Conservation (phyloP, 768 basidiomycete genomes). For the Crepidotus variabilis region DNA sequence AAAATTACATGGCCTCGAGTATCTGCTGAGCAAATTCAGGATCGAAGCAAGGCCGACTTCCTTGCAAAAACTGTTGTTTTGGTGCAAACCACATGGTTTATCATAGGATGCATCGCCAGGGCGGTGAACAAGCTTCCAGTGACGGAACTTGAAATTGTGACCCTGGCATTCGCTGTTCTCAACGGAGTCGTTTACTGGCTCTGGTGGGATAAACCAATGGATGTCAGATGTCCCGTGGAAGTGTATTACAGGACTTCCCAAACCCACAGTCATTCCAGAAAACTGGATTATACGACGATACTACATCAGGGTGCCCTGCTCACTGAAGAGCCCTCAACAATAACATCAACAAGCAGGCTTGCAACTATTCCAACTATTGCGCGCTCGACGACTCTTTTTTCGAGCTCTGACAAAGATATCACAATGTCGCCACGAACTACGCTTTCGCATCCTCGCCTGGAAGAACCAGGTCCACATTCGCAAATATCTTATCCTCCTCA, state of each 20-base stretch:
- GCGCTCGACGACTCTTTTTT: no score
- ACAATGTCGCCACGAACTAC: no score
- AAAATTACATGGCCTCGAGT: neutral
- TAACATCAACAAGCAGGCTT: no score
- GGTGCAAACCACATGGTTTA: constrained; percentile 11
- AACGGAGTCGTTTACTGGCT: constrained; percentile 6
- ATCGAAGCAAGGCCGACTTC: constrained; percentile 10
- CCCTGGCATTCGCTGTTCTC: constrained; percentile 5
- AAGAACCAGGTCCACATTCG: no score
- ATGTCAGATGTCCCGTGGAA: neutral
- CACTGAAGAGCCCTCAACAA: no score
- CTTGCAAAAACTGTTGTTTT: constrained; percentile 6
- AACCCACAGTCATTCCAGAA: neutral
- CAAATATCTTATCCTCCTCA: neutral
- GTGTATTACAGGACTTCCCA: neutral
- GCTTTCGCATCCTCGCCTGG: no score
- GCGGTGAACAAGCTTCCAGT: neutral
- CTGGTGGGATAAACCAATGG: constrained; percentile 12
- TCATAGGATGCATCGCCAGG: constrained; percentile 1
- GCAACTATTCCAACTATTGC: no score
- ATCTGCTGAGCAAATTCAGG: constrained; percentile 6
- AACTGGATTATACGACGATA: neutral
- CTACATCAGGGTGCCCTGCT: neutral
- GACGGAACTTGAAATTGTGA: constrained; percentile 9
- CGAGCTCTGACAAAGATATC: no score